Base-by-base conservation (phyloP, 2,329 filamentous ascomycete genomes). In the Coccinonectria pachysandricola region DNA sequence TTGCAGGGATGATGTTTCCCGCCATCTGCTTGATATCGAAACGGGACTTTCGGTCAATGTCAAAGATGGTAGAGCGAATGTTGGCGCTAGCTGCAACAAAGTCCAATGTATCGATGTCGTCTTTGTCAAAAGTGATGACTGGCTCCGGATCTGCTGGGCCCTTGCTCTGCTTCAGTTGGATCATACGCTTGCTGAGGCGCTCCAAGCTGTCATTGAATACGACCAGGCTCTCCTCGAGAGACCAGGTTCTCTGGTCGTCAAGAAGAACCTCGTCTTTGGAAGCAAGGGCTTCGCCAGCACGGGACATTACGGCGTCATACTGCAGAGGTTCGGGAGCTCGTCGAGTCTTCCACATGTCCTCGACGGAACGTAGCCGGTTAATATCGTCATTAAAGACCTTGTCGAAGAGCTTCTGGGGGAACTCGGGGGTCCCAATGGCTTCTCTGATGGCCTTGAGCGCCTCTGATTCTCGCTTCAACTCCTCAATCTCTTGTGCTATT, bases 21-120 rank as follows among this genome's bases (percentile, higher is more conserved):
- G 91, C 91, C 88, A 96, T 98, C 57, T 98, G 82, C 60, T 98
- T 98, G 46, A 91, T 87, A 49, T 96, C 87, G 48, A 96, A 98
- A 32, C 92, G 85, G 12, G 86, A 93, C 52, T 85, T 88, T 4
- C 65, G 60, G 28, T 88, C 81, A 31, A 98, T 94, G 30, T 77
- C 80, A 49, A 98, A 98, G n/a, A 93, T 68, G 13, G 73, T 65
- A 1, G 88, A 91, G 22, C 91, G 75, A 13, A 98, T 71, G 46
- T 98, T 98, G 15, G 88, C 85, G 41, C 80, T 84, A 1, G 91
- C 76, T 1, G 86, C 73, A 6, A 98, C 91, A 52, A 98, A 96
- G 49, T 98, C 87, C 6, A 98, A 66, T 0, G 88, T 95, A 49
- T 96, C 88, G 18, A 79, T 74, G 46, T 98, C 91, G 50, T 98